These are phyloP conservation scores for Xylaria sp. DNA, from an alignment of 2,329 filamentous ascomycete genomes.

Conservation along the genomic window DNA sequence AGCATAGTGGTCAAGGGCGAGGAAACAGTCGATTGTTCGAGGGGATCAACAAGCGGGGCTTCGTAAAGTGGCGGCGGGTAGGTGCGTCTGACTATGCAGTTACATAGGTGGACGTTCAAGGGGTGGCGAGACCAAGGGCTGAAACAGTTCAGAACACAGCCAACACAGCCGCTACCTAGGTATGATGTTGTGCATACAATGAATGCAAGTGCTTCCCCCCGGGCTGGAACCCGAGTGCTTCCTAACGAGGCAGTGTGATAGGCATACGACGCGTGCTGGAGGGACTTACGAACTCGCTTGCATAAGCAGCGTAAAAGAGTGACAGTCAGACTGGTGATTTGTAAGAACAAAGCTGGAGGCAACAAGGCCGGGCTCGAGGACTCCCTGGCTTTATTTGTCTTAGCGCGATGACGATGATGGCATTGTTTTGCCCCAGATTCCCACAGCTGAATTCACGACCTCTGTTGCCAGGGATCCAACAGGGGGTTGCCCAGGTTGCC, in stretches of 20 bases:
- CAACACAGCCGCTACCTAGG: too few species aligned
- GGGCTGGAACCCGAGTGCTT: too few species aligned
- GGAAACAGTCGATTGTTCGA: neutral
- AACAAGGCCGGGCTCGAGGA: neutral
- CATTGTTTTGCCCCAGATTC: conserved; percentile 21
- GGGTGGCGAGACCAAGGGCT: neutral
- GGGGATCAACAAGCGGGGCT: neutral
- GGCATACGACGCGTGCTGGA: too few species aligned
- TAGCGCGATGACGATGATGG: conserved; percentile 15
- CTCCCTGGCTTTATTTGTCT: conserved; percentile 17
- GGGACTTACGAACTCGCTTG: neutral
- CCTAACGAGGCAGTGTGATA: neutral
- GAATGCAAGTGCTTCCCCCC: too few species aligned
- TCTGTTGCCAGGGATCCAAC: too few species aligned
- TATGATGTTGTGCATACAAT: too few species aligned
- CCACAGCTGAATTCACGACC: neutral
- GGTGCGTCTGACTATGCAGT: neutral
- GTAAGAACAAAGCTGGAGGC: neutral
- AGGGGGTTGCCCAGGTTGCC: neutral
- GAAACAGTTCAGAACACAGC: too few species aligned
- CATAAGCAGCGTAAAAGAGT: neutral
- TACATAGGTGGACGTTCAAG: neutral
- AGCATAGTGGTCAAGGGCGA: conserved; percentile 15
- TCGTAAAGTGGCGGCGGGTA: neutral
- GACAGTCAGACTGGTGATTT: too few species aligned